These are phyloP conservation scores for Fonsecaea monophora DNA, from an alignment of 2,329 filamentous ascomycete genomes.

Conservation along the genomic window DNA sequence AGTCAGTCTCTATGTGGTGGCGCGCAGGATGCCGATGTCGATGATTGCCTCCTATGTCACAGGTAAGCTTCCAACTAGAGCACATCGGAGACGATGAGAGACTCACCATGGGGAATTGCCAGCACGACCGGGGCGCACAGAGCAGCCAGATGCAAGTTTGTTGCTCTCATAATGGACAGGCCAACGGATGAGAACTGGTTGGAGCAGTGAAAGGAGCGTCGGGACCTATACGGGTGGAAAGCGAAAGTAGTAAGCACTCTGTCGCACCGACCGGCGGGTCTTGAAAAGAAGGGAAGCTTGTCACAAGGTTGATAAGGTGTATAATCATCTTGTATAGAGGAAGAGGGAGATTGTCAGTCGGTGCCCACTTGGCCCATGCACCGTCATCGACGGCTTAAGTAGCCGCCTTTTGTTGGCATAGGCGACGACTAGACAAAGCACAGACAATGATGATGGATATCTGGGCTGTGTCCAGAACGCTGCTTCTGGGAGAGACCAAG, in stretches of 20 bases:
- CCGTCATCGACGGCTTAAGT: conserved; percentile 24
- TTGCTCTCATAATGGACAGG: conserved; percentile 28
- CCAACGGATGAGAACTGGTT: conserved; percentile 14
- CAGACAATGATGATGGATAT: conserved; percentile 23
- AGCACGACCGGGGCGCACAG: conserved; percentile 29
- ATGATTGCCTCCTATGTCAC: conserved; percentile 25
- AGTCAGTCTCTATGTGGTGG: conserved; percentile 21
- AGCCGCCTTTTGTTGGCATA: conserved; percentile 34
- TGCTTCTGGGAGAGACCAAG: conserved; percentile 31
- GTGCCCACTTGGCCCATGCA: conserved; percentile 30
- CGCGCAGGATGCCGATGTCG: conserved; percentile 29
- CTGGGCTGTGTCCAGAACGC: conserved; percentile 16
- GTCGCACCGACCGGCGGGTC: conserved; percentile 28
- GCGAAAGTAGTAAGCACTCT: conserved; percentile 27
- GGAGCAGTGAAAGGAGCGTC: conserved; percentile 28
- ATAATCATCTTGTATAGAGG: conserved; percentile 20
- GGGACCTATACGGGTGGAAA: conserved; percentile 26
- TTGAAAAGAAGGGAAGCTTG: conserved; percentile 13
- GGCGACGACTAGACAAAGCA: conserved; percentile 34
- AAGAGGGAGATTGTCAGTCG: conserved; percentile 33
- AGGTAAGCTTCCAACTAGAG: conserved; percentile 18
- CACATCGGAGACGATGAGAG: not conserved
- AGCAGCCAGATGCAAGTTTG: conserved; percentile 23
- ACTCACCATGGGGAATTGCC: conserved; percentile 37
- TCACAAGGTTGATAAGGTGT: conserved; percentile 1